Conservation (phyloP, 2,329 filamentous ascomycete genomes). For the Alternaria sp. region DNA sequence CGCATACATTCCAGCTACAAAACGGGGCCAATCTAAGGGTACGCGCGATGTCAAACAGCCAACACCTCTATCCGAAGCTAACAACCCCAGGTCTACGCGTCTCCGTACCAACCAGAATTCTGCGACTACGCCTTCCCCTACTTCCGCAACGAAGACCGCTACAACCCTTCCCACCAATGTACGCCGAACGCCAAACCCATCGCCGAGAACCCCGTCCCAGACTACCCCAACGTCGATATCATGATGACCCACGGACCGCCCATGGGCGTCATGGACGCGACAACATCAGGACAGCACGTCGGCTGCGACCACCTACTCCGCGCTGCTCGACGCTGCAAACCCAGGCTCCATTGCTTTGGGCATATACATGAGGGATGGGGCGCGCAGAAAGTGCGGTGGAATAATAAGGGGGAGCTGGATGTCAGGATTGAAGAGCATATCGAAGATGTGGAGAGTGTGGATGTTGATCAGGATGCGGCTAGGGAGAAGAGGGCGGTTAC, state of each 20-base stretch:
- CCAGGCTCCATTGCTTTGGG: slow-evolving; percentile 66
- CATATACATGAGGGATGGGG: slow-evolving; percentile 65
- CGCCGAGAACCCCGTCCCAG: slow-evolving; percentile 51
- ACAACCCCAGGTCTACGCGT: slow-evolving; percentile 57
- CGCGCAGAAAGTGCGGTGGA: slow-evolving; percentile 49
- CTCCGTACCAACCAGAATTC: slow-evolving; percentile 63
- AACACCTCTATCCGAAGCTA: not conserved
- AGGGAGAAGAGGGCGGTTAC: slow-evolving; percentile 30
- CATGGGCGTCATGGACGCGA: slow-evolving; percentile 56
- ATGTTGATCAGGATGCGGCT: slow-evolving; percentile 25
- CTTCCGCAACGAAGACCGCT: slow-evolving; percentile 57
- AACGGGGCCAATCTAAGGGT: slow-evolving; percentile 58
- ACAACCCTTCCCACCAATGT: slow-evolving; percentile 50
- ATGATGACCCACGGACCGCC: slow-evolving; percentile 69
- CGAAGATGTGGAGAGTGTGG: slow-evolving; percentile 15
- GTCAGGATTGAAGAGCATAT: slow-evolving; percentile 27
- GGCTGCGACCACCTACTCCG: slow-evolving; percentile 63
- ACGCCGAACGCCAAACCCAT: slow-evolving; percentile 35
- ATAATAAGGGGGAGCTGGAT: slow-evolving; percentile 27
- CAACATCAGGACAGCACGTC: slow-evolving; percentile 44
- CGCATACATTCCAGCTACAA: slow-evolving; percentile 53
- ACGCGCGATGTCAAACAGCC: slow-evolving; percentile 1
- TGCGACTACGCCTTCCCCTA: slow-evolving; percentile 64
- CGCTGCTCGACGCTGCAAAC: slow-evolving; percentile 58
- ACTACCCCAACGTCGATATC: slow-evolving; percentile 58